These are phyloP conservation scores for Catenaria anguillulae DNA, from an alignment of 371 early-diverging fungal species.

Conservation along the genomic window DNA sequence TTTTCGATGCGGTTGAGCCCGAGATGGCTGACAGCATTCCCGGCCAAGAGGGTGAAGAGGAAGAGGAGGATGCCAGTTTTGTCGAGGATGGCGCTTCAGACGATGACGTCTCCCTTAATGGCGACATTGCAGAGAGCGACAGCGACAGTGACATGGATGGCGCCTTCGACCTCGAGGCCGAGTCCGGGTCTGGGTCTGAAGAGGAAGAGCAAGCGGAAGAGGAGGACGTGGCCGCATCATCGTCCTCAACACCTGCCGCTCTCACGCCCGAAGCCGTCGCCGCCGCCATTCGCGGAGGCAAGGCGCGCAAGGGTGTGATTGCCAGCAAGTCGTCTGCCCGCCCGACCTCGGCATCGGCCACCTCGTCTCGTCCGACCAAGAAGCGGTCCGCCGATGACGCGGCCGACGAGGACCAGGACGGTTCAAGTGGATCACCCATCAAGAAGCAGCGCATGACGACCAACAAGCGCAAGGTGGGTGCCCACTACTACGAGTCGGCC, in stretches of 20 bases:
- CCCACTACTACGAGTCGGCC: constrained; percentile 71
- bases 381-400: not conserved
- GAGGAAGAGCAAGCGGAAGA: not conserved
- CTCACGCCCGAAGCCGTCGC: not conserved
- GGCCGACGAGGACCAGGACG: not conserved
- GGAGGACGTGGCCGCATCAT: not conserved
- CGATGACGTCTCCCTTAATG: constrained; percentile 7
- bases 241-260: too few species aligned
- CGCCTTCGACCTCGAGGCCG: constrained; percentile 3
- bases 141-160: constrained; percentile 20
- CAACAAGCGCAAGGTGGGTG: constrained; percentile 66
- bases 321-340: too few species aligned
- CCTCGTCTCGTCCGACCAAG: not conserved
- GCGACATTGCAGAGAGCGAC: not conserved
- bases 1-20: constrained; percentile 64
- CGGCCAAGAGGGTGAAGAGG: constrained; percentile 16
- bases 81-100: constrained; percentile 9
- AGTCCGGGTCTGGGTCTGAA: not conserved
- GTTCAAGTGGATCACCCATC: not conserved
- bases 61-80: constrained; percentile 16
- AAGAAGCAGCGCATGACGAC: constrained; percentile 64
- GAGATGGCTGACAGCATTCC: constrained; percentile 17
- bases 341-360: not conserved
- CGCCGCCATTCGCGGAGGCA: not conserved
- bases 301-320: too few species aligned